Evolutionary conservation across 306 rosid species (phyloP).

Genomic region (Echinosophora koreensis): DNA sequence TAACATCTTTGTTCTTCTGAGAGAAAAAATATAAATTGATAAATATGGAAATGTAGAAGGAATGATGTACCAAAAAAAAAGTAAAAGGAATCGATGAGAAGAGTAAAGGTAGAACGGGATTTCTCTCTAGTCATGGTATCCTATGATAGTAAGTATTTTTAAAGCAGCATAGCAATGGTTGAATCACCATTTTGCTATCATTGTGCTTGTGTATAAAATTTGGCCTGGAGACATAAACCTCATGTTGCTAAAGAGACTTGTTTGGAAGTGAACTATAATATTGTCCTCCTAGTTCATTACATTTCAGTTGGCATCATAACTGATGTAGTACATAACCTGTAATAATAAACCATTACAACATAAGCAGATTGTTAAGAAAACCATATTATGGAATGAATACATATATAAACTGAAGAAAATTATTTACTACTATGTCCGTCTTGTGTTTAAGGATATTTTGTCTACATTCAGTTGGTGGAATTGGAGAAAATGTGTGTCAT

Average conservation of each 20-base stretch:
- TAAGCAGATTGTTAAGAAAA: neutral
- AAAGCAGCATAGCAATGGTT: neutral
- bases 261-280: neutral
- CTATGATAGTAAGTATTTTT: slow-evolving; percentile 16
- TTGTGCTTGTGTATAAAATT: slow-evolving; percentile 10
- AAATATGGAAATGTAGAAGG: neutral
- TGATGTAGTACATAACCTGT: slow-evolving; percentile 18
- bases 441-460: too few relatives aligned
- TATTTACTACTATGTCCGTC: too few relatives aligned
- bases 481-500: neutral
- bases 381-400: neutral
- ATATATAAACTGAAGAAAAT: neutral
- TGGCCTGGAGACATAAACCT: neutral
- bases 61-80: neutral
- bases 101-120: slow-evolving; percentile 16
- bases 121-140: slow-evolving; percentile 21
- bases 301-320: slow-evolving; percentile 4
- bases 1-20: neutral
- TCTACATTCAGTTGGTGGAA: slow-evolving; percentile 1
- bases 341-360: slow-evolving; percentile 8
- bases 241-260: neutral
- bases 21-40: neutral
- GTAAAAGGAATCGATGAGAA: slow-evolving; percentile 4
- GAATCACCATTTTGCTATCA: slow-evolving; percentile 24
- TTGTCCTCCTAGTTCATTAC: slow-evolving; percentile 6